Percentiles rank a stretch among this genome's conserved stretches.
Conservation (phyloP, 805 yeast species). For the Candida verbasci region DNA sequence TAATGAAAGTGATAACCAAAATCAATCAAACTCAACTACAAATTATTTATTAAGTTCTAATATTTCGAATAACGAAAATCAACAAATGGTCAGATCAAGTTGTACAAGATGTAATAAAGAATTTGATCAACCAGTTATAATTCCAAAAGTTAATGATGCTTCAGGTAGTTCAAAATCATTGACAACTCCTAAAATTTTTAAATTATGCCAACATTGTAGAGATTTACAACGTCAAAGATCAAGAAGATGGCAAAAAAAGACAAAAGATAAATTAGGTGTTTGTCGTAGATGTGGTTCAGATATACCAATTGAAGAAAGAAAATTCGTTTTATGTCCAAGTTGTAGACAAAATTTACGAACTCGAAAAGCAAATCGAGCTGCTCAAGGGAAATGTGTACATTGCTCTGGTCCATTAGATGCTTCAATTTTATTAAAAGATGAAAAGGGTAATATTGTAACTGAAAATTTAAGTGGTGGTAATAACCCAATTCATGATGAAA, state of each 20-base stretch:
- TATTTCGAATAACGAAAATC: conserved; percentile 8
- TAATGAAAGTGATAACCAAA: not conserved
- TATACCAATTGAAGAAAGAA: conserved; percentile 47
- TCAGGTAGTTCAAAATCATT: conserved; percentile 22
- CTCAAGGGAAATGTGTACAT: conserved; percentile 64
- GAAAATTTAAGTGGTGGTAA: not conserved
- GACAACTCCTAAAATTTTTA: conserved; percentile 42
- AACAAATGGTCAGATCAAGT: conserved; percentile 26
- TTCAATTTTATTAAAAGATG: conserved; percentile 29
- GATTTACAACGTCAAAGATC: conserved; percentile 60
- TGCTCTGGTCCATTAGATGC: conserved; percentile 55
- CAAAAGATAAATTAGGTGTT: conserved; percentile 56
- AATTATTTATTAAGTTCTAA: not conserved
- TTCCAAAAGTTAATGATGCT: conserved; percentile 20
- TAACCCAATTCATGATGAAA: not conserved
- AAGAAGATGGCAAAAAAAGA: conserved; percentile 60
- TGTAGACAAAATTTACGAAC: conserved; percentile 54
- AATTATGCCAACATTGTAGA: conserved; percentile 62
- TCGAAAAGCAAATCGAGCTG: conserved; percentile 55
- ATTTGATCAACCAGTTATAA: conserved; percentile 42
- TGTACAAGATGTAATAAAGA: conserved; percentile 61
- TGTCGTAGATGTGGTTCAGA: conserved; percentile 61
- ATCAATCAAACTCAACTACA: not conserved
- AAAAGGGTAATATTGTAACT: conserved; percentile 9
- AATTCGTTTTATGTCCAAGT: conserved; percentile 56